Percentiles rank a stretch among this genome's conserved stretches.
Conservation (phyloP, 768 basidiomycete species). For the Collybia nuda region DNA sequence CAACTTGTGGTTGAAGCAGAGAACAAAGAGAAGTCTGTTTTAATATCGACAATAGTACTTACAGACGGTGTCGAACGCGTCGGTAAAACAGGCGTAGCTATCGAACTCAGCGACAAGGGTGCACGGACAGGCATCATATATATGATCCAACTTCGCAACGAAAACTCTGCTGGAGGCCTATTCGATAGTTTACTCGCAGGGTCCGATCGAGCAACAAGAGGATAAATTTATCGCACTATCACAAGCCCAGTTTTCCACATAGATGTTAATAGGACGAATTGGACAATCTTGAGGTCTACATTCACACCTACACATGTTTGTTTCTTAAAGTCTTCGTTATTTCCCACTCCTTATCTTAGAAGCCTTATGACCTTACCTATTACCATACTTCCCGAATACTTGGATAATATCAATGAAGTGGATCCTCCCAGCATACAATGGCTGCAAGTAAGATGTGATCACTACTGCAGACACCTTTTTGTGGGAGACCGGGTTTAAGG, state of each 20-base stretch:
- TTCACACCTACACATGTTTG: constrained; percentile 5
- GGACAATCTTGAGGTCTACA: constrained; percentile 9
- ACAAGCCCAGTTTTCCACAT: constrained; percentile 4
- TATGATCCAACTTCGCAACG: constrained; percentile 95
- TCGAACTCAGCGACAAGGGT: constrained; percentile 94
- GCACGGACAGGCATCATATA: constrained; percentile 90
- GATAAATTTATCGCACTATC: constrained; percentile 5
- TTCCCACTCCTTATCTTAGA: constrained; percentile 6
- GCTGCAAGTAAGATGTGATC: constrained; percentile 84
- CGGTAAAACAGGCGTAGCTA: constrained; percentile 97
- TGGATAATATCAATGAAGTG: constrained; percentile 8
- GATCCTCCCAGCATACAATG: constrained; percentile 44
- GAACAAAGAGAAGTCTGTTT: constrained; percentile 65
- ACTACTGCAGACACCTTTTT: constrained; percentile 74
- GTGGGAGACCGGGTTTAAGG: constrained; percentile 76
- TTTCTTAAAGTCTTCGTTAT: constrained; percentile 12
- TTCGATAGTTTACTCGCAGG: constrained; percentile 88
- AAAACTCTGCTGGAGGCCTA: constrained; percentile 78
- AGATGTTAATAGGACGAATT: constrained; percentile 10
- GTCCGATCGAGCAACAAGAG: constrained; percentile 57
- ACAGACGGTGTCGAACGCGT: constrained; percentile 97
- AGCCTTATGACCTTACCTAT: neutral
- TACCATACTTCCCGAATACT: constrained; percentile 9
- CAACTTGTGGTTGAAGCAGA: constrained; percentile 95
- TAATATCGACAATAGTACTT: constrained; percentile 95